These are phyloP conservation scores for Kockovaella imperatae DNA, from an alignment of 768 basidiomycete genomes.

Conservation along the genomic window DNA sequence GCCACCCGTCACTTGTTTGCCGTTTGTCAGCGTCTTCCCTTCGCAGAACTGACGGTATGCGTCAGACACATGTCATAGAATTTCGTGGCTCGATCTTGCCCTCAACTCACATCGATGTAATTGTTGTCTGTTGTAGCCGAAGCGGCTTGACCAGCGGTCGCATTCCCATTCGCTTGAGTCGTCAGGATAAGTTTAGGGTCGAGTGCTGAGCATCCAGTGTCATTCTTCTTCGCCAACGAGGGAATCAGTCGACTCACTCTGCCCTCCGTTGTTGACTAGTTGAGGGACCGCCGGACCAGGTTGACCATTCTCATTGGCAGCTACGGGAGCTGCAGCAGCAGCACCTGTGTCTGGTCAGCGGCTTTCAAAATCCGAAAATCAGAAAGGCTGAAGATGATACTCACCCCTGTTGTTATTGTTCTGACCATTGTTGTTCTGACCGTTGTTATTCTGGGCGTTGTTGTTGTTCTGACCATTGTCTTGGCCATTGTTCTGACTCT, in stretches of 20 bases:
- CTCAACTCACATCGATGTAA: conserved; percentile 44
- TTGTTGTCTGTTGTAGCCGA: conserved; percentile 57
- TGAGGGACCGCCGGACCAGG: conserved; percentile 28
- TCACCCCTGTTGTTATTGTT: background rate
- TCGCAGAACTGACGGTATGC: conserved; percentile 33
- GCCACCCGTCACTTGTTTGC: conserved; percentile 44
- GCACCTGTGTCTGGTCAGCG: background rate
- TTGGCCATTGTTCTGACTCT: background rate
- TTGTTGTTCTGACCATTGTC: background rate
- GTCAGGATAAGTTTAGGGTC: conserved; percentile 10
- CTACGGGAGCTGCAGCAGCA: conserved; percentile 5
- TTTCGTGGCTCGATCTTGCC: background rate
- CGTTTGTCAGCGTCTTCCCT: conserved; percentile 54
- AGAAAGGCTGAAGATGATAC: background rate
- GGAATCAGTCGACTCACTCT: conserved; percentile 10
- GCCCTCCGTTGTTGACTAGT: conserved; percentile 16
- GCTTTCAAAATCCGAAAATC: background rate
- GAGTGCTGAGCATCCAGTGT: conserved; percentile 9
- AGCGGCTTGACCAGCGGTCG: conserved; percentile 49
- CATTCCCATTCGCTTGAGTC: conserved; percentile 14
- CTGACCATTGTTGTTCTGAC: background rate
- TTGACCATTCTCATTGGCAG: conserved; percentile 9
- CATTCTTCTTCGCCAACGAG: background rate
- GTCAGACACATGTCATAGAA: conserved; percentile 53
- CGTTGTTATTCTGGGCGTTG: background rate